Conservation (phyloP, 106 monocot genomes). For the Iris macrosiphon region DNA sequence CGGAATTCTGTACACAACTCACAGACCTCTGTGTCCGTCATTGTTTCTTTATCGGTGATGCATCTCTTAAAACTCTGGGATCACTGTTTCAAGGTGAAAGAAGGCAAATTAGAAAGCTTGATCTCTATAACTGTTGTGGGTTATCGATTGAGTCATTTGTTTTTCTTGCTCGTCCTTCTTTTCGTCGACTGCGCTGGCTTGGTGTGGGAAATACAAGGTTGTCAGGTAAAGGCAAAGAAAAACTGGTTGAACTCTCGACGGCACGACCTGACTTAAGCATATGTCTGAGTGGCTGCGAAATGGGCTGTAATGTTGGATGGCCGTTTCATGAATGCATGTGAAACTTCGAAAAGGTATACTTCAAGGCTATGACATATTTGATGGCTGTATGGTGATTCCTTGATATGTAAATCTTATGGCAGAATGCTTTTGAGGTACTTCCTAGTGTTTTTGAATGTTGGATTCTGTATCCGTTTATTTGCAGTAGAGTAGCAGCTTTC, state of each 20-base stretch:
- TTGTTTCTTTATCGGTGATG: constrained; percentile 59
- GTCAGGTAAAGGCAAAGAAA: constrained; percentile 10
- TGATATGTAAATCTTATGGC: no score
- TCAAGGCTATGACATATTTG: no score
- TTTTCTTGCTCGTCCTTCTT: constrained; percentile 34
- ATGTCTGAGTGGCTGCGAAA: constrained; percentile 63
- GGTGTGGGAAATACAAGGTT: constrained; percentile 47
- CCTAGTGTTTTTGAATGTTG: no score
- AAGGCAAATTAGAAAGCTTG: constrained; percentile 53
- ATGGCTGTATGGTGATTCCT: no score
- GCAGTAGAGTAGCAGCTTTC: no score
- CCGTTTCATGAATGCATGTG: constrained; percentile 21
- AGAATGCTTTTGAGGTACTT: no score
- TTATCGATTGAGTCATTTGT: constrained; percentile 36
- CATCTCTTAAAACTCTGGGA: constrained; percentile 42
- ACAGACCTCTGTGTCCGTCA: constrained; percentile 48
- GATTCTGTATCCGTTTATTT: no score
- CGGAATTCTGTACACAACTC: constrained; percentile 39
- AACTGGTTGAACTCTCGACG: constrained; percentile 14
- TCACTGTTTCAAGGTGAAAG: constrained; percentile 18
- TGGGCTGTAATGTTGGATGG: constrained; percentile 74
- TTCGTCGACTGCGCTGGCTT: constrained; percentile 64
- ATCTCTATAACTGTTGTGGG: constrained; percentile 53
- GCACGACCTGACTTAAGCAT: constrained; percentile 29
- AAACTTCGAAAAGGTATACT: not conserved